Evolutionary conservation across 2,329 filamentous ascomycete genomes (phyloP).

Genomic region (Fusarium sp.): DNA sequence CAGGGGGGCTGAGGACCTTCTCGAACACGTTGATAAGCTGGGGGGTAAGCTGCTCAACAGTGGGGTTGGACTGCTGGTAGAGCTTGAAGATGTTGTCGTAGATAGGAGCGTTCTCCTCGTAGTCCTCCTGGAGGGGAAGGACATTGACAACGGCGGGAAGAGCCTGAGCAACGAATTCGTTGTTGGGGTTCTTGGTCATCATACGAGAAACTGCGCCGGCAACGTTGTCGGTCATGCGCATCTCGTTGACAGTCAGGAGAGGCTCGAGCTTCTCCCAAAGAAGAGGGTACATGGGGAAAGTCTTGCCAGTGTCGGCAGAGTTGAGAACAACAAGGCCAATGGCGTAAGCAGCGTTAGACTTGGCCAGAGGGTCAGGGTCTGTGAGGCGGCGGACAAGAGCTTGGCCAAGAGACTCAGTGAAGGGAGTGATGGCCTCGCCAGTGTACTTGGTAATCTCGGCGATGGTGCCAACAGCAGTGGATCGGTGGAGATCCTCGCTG

Average conservation of each 20-base stretch:
- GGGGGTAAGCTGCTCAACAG: constrained; percentile 74
- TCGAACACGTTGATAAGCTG: constrained; percentile 77
- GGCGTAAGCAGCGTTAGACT: constrained; percentile 95
- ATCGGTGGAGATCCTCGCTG: constrained; percentile 86
- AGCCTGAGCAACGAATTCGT: constrained; percentile 81
- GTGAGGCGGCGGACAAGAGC: constrained; percentile 85
- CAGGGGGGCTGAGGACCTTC: constrained; percentile 74
- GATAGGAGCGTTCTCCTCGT: constrained; percentile 94
- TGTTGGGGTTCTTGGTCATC: constrained; percentile 88
- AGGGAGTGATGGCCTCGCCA: constrained; percentile 81
- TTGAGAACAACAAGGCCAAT: constrained; percentile 85
- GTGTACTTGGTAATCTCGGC: constrained; percentile 91
- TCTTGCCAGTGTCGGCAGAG: constrained; percentile 74
- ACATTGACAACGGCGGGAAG: constrained; percentile 81
- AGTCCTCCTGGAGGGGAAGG: constrained; percentile 91
- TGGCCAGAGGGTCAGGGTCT: constrained; percentile 90
- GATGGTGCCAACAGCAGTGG: constrained; percentile 88
- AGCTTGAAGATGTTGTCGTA: constrained; percentile 90
- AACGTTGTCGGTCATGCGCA: constrained; percentile 90
- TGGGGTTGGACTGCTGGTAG: constrained; percentile 76
- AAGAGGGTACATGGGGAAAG: constrained; percentile 78
- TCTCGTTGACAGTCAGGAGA: constrained; percentile 78
- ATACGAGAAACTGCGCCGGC: constrained; percentile 91
- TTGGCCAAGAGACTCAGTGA: constrained; percentile 79
- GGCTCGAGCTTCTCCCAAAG: constrained; percentile 90